phyloP scores from a whole-genome alignment of 83 land plant species.

The Picea abies region DNA sequence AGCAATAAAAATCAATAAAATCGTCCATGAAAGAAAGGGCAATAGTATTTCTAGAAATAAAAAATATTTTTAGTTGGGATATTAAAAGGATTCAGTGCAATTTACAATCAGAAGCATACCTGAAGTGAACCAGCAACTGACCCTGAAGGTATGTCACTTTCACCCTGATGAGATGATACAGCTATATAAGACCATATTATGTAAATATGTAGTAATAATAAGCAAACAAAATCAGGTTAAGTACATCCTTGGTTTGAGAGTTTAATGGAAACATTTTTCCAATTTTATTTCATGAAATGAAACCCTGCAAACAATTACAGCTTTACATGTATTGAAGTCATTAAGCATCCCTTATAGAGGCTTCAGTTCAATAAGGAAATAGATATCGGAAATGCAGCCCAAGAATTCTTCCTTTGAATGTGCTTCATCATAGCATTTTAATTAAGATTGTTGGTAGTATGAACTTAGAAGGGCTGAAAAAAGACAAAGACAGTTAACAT shows the following conservation, averaged over 20 bases:
- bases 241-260: background rate
- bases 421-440: too few relatives aligned
- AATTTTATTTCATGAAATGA: background rate
- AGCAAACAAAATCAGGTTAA: background rate
- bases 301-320: background rate
- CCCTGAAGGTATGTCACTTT: conserved; percentile 75
- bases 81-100: background rate
- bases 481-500: too few relatives aligned
- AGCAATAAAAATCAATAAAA: background rate
- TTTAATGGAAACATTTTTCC: background rate
- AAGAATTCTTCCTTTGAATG: too few relatives aligned
- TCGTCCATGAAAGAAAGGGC: background rate
- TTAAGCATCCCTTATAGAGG: background rate
- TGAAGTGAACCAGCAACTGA: conserved; percentile 66
- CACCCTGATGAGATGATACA: conserved; percentile 54
- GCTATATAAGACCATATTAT: background rate
- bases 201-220: background rate
- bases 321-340: background rate
- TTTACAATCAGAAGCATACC: conserved; percentile 31
- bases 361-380: too few relatives aligned
- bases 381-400: too few relatives aligned
- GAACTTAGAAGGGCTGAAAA: too few relatives aligned
- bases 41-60: background rate
- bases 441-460: too few relatives aligned
- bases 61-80: background rate